Evolutionary conservation across 2,329 filamentous ascomycete species (phyloP).

Genomic region (Colletotrichum aenigma): DNA sequence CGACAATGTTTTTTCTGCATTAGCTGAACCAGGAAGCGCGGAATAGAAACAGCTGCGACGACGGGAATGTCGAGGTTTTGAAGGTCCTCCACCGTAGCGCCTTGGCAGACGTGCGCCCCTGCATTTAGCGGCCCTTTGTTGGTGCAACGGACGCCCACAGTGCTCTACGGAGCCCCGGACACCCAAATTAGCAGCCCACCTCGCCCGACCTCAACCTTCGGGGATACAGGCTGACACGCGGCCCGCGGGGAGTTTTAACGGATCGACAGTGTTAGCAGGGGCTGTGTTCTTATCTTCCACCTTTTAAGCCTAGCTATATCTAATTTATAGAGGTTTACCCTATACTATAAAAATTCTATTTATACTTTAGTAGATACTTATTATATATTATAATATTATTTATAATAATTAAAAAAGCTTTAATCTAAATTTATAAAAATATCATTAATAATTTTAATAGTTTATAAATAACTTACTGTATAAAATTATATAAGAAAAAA

Average conservation of each 20-base stretch:
- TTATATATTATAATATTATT: too few relatives aligned
- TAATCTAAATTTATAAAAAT: too few relatives aligned
- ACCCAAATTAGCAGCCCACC: background rate
- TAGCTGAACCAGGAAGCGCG: background rate
- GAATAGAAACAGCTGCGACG: background rate
- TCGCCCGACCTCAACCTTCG: background rate
- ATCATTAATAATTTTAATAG: too few relatives aligned
- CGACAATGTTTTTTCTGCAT: background rate
- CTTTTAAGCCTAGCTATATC: too few relatives aligned
- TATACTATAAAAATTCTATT: too few relatives aligned
- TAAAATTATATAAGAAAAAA: too few relatives aligned
- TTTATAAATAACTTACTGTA: too few relatives aligned
- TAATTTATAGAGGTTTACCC: too few relatives aligned
- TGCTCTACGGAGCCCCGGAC: background rate
- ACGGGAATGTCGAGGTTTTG: constrained; percentile 13
- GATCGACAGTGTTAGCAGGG: background rate
- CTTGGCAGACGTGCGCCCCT: constrained; percentile 15
- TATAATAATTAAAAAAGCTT: too few relatives aligned
- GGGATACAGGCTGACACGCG: background rate
- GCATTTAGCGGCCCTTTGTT: constrained; percentile 1
- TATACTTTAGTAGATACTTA: too few relatives aligned
- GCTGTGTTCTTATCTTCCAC: background rate
- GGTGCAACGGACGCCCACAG: constrained; percentile 3
- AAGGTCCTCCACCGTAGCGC: background rate
- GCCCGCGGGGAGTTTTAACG: constrained; percentile 1